Base-by-base conservation (phyloP, 768 basidiomycete species). In the Omphalotus guepiniiformis region DNA sequence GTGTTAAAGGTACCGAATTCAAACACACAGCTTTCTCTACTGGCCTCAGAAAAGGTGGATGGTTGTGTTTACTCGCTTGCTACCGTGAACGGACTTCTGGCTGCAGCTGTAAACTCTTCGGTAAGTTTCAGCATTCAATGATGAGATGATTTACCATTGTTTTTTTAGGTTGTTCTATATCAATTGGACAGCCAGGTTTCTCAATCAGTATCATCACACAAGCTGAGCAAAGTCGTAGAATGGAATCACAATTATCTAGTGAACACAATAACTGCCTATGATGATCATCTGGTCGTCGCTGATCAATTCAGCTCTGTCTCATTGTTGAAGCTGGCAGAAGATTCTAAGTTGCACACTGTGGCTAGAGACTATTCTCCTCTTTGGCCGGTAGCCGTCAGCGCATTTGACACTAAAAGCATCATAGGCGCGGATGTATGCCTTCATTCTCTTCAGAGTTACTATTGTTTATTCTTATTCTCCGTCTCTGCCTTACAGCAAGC, bases 221-320 rank as follows among this genome's bases (percentile, higher is more conserved):
- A 58, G 4, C 61, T 88, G 12, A 56, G 69, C 30, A 67, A 70
- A 25, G 55, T 79, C 6, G 61, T 77, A 0, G 70, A 77, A 30
- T 93, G 90, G 85, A 82, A 86, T 53, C 88, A 91, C 59, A 92
- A 88, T 47, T 93, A 93, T 64, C 51, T 88, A 48, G 80, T 93
- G 23, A 80, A 78, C 3, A 82, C 78, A 47, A 64, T 96, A 18
- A 79, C 76, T 0, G 67, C 78, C 3, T 74, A 73, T 39, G 74
- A 69, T 2, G 64, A 81, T 50, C 67, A 65, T 38, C 60, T 95
- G 21, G 64, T 88, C 15, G 75, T 82, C n/a, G 88, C 88, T 28
- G 93, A 96, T 58, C 81, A 83, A 6, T 76, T 94, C 22, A 81
- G 79, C 59, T 92, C 91, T 0, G 73, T 94, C 15, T 84, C 90